These are phyloP conservation scores for Aphanomyces cochlioides DNA, from an alignment of 352 stramenopile species.

Conservation along the genomic window DNA sequence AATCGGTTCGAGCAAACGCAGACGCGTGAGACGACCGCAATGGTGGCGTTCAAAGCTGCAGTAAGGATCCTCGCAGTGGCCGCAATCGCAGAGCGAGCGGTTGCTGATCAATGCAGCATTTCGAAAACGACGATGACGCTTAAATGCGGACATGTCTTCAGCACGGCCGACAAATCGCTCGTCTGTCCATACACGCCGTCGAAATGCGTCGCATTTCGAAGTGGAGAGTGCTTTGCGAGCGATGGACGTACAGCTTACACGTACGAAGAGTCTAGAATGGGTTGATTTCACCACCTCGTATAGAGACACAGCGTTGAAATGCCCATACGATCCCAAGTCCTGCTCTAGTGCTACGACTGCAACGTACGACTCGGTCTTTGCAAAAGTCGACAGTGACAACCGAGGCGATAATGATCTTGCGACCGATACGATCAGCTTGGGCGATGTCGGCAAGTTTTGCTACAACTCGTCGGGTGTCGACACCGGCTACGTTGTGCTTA, in stretches of 20 bases:
- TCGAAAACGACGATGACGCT: background rate
- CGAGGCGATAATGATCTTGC: background rate
- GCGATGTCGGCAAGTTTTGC: constrained; percentile 1
- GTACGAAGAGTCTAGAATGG: background rate
- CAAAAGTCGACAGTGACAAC: background rate
- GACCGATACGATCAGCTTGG: background rate
- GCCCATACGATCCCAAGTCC: background rate
- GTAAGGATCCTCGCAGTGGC: constrained; percentile 1
- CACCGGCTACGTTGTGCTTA: background rate
- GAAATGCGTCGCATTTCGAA: background rate
- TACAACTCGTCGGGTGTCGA: background rate
- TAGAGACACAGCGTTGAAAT: background rate
- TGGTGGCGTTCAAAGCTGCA: background rate
- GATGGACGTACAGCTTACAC: background rate
- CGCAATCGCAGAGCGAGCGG: background rate
- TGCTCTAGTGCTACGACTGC: background rate
- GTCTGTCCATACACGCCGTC: background rate
- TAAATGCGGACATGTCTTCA: constrained; percentile 2
- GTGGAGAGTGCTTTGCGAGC: constrained; percentile 2
- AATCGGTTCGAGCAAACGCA: too few species aligned
- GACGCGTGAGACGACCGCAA: background rate
- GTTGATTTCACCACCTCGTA: too few species aligned
- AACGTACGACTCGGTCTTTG: background rate
- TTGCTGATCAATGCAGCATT: background rate
- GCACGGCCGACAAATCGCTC: background rate